Evolutionary conservation across 306 rosid genomes (phyloP), one percentile per base, ranked within the genome.

Genomic region (Begonia fuchsioides): DNA sequence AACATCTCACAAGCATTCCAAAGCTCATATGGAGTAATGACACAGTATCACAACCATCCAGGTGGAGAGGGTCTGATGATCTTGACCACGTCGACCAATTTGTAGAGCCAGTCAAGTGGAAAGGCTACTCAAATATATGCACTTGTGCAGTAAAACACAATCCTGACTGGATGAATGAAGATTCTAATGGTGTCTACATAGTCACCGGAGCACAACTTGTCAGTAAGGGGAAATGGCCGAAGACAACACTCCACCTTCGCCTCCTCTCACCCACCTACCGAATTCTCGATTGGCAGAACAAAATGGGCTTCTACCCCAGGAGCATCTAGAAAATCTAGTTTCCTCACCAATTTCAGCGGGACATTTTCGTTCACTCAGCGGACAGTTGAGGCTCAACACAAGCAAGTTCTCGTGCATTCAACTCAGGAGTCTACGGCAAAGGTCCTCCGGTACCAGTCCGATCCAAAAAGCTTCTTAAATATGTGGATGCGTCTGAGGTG

Each of bases 181-280:
- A 63, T 44, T 74, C 75, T 9, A 41, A 63, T 40, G 94, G 96
- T 53, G 96, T 83, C 63, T 88, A 72, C 38, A 72, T 88, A 13
- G 96, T 88, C 50, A 78, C 88, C 0, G 96, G 96, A 32, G 93
- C 93, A n/a, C 96, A 81, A 59, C 86, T 88, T 40, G 19, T 88
- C 44, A 72, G 68, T 65, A 81, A 68, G 68, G 95, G 96, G 53
- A 74, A 73, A 49, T 88, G 96, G 96, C 96, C 95, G 10, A 83
- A 68, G 70, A 83, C 76, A 4, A 71, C 78, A 41, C 95, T 88
- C 61, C 95, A 88, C 68, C 79, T 88, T 59, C 81, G 90, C 15
- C 83, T 88, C 67, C 83, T 72, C 56, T 51, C 43, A 70, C 93
- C 49, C 75, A 69, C 43, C 61, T 83, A 60, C 74, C 93, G 32